These are phyloP conservation scores for Fusarium dlaminii DNA, from an alignment of 2,329 filamentous ascomycete species.

Conservation along the genomic window DNA sequence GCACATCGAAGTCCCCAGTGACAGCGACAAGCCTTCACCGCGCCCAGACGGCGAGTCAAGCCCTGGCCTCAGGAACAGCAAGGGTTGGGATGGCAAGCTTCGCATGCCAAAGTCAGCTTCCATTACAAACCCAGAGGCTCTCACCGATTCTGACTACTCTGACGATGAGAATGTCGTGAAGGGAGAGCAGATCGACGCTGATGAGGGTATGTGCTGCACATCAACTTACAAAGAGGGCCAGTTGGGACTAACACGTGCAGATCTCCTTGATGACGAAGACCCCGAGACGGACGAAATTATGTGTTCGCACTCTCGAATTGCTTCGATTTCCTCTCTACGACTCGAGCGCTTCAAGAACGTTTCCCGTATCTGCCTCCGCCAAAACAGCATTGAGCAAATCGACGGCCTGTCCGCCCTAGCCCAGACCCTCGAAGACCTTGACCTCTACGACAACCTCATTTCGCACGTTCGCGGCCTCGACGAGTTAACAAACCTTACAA, in stretches of 20 bases:
- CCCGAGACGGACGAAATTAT: constrained; percentile 80
- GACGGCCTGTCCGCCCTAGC: constrained; percentile 75
- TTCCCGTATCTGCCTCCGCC: constrained; percentile 84
- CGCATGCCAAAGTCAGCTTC: constrained; percentile 70
- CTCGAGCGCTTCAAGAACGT: constrained; percentile 85
- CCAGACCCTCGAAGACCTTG: constrained; percentile 79
- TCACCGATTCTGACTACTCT: constrained; percentile 87
- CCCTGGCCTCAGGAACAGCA: constrained; percentile 65
- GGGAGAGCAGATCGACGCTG: constrained; percentile 79
- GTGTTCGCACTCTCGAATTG: constrained; percentile 86
- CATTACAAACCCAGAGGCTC: constrained; percentile 80
- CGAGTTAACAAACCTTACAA: constrained; percentile 76
- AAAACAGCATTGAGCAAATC: constrained; percentile 87
- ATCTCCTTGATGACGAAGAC: constrained; percentile 69
- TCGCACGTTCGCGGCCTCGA: constrained; percentile 87
- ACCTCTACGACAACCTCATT: constrained; percentile 97
- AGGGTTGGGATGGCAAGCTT: constrained; percentile 87
- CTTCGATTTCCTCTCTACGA: constrained; percentile 79
- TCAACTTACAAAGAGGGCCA: not conserved
- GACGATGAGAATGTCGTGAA: constrained; percentile 74
- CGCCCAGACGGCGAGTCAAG: constrained; percentile 55
- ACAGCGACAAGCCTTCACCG: constrained; percentile 54
- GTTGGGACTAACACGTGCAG: constrained; percentile 49
- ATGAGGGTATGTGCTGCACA: constrained; percentile 70
- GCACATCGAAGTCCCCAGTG: constrained; percentile 62